Percentiles rank a stretch among this genome's conserved stretches.
These are phyloP conservation scores for Xylariomycetidae sp. DNA, from an alignment of 2,329 filamentous ascomycete genomes.

Conservation along the genomic window DNA sequence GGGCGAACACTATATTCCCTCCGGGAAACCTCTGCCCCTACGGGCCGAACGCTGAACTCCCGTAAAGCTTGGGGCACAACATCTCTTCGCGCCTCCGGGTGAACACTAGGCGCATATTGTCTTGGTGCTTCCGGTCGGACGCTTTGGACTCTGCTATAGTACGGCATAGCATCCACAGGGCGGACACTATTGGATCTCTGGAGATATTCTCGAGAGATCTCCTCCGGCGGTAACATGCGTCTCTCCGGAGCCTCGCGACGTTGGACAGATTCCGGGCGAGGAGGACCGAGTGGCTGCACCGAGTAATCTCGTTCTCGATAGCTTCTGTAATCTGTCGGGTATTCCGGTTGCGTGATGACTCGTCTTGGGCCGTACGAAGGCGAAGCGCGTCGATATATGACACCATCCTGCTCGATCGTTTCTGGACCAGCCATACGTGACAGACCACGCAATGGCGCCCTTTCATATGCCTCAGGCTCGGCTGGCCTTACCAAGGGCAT, in stretches of 20 bases:
- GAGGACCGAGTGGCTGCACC: constrained; percentile 39
- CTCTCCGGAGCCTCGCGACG: constrained; percentile 38
- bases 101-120: constrained; percentile 42
- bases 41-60: constrained; percentile 29
- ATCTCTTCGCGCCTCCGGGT: constrained; percentile 34
- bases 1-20: constrained; percentile 39
- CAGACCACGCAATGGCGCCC: constrained; percentile 47
- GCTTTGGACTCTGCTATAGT: constrained; percentile 42
- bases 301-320: constrained; percentile 57
- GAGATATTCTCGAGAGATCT: constrained; percentile 48
- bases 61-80: constrained; percentile 20
- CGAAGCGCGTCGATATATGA: constrained; percentile 47
- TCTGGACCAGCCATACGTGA: constrained; percentile 45
- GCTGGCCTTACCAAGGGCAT: constrained; percentile 38
- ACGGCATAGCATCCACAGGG: constrained; percentile 42
- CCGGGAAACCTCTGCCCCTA: constrained; percentile 28
- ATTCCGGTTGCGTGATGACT: constrained; percentile 60
- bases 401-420: constrained; percentile 44
- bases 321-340: constrained; percentile 45
- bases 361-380: constrained; percentile 49
- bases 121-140: constrained; percentile 36
- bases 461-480: constrained; percentile 62
- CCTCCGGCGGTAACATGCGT: constrained; percentile 40
- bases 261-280: constrained; percentile 43
- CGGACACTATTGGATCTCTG: constrained; percentile 54